phyloP scores from a whole-genome alignment of 768 basidiomycete species.

The Russula dissimulans region DNA sequence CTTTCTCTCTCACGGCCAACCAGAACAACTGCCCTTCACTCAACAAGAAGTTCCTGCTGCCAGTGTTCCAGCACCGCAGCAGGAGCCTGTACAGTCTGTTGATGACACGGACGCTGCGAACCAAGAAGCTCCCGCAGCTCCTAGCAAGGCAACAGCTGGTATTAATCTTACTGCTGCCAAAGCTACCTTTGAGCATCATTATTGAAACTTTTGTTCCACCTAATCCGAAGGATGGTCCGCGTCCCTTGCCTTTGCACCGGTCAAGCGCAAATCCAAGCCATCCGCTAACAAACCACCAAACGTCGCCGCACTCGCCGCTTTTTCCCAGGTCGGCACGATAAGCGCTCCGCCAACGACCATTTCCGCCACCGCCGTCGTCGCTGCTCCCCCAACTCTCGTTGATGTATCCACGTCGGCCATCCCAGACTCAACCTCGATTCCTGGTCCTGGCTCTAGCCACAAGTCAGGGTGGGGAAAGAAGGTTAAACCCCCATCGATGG shows the following conservation, averaged over 20 bases:
- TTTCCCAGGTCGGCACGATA: constrained; percentile 16
- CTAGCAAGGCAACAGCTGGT: constrained; percentile 47
- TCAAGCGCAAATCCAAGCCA: constrained; percentile 52
- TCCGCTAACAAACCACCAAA: constrained; percentile 45
- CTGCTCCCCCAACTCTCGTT: constrained; percentile 56
- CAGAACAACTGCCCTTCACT: constrained; percentile 27
- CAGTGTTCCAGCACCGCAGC: constrained; percentile 22
- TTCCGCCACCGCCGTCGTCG: constrained; percentile 56
- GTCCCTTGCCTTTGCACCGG: constrained; percentile 79
- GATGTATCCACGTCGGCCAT: constrained; percentile 24
- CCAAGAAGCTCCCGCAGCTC: constrained; percentile 27
- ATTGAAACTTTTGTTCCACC: constrained; percentile 16
- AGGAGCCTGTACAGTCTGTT: constrained; percentile 25
- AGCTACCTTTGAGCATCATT: constrained; percentile 13
- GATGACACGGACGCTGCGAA: constrained; percentile 14
- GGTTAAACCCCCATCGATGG: constrained; percentile 84
- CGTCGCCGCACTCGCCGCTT: constrained; percentile 45
- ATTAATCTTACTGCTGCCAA: constrained; percentile 38
- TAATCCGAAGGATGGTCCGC: constrained; percentile 73
- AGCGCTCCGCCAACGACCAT: constrained; percentile 24
- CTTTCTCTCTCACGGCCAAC: constrained; percentile 36
- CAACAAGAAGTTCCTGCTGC: constrained; percentile 23
- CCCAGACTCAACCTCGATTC: constrained; percentile 27
- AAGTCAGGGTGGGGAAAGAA: constrained; percentile 72
- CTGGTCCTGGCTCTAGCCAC: constrained; percentile 31